These are phyloP conservation scores for Ophiocordyceps camponoti-saundersi DNA, from an alignment of 2,329 filamentous ascomycete species.

Conservation along the genomic window DNA sequence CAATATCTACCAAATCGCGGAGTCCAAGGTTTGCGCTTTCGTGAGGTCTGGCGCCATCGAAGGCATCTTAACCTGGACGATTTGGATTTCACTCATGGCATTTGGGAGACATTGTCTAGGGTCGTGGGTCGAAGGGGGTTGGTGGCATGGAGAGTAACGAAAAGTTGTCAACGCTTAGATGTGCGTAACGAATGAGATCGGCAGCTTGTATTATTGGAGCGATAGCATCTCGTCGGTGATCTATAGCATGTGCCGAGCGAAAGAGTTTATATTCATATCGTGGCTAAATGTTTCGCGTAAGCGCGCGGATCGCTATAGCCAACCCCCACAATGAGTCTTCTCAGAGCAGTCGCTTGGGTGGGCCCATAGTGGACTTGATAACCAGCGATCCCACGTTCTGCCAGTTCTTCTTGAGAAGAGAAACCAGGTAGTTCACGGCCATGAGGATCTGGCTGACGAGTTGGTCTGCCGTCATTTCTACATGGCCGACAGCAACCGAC, in stretches of 20 bases:
- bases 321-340: conserved; percentile 1
- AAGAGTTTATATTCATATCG: background rate
- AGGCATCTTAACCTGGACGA: conserved; percentile 65
- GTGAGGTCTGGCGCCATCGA: conserved; percentile 51
- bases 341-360: conserved; percentile 96
- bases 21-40: conserved; percentile 42
- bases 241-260: background rate
- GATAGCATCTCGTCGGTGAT: background rate
- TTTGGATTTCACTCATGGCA: conserved; percentile 62
- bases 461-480: conserved; percentile 93
- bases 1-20: conserved; percentile 42
- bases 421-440: conserved; percentile 99
- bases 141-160: conserved; percentile 47
- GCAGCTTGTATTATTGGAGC: background rate
- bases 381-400: conserved; percentile 99
- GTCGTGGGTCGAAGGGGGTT: conserved; percentile 49
- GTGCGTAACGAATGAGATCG: background rate
- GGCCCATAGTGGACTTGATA: conserved; percentile 99
- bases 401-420: conserved; percentile 99
- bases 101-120: conserved; percentile 52
- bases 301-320: background rate
- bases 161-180: conserved; percentile 28
- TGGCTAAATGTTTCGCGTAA: background rate
- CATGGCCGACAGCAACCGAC: conserved; percentile 98
- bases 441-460: conserved; percentile 98